Percentiles rank a stretch among this genome's conserved stretches.
phyloP scores from a whole-genome alignment of 441 rosid species.

The Lepidium campestre region DNA sequence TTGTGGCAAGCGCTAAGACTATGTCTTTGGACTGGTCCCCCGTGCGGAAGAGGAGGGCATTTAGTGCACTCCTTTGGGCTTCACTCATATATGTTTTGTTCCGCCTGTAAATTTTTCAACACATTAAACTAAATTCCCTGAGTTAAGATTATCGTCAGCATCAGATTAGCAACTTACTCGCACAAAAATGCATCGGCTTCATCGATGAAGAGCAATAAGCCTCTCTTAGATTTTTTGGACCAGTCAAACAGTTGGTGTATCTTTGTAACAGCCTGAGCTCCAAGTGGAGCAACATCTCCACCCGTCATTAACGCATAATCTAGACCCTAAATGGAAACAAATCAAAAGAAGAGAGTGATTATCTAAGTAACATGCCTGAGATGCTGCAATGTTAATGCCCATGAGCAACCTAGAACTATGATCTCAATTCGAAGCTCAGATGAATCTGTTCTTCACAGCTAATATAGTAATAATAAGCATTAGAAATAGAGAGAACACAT shows the following conservation, averaged over 20 bases:
- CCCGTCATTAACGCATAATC: slow-evolving; percentile 99
- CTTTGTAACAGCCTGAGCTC: slow-evolving; percentile 96
- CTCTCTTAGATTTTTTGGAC: slow-evolving; percentile 84
- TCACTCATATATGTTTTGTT: slow-evolving; percentile 97
- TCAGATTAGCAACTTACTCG: slow-evolving; percentile 60
- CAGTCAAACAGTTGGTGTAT: slow-evolving; percentile 95
- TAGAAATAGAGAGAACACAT: slow-evolving; percentile 24
- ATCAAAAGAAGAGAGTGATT: slow-evolving; percentile 3
- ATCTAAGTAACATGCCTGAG: background rate
- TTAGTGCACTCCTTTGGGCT: slow-evolving; percentile 93
- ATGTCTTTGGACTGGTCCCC: slow-evolving; percentile 95
- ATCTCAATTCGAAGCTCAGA: background rate
- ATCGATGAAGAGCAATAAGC: slow-evolving; percentile 80
- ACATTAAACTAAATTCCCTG: slow-evolving; percentile 14
- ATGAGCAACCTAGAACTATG: slow-evolving; percentile 3
- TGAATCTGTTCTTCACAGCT: background rate
- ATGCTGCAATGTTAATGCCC: background rate
- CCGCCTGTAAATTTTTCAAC: slow-evolving; percentile 53
- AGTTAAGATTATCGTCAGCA: background rate
- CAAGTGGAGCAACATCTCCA: slow-evolving; percentile 97
- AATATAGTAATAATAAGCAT: background rate
- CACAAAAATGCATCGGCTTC: slow-evolving; percentile 96
- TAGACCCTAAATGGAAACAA: slow-evolving; percentile 54
- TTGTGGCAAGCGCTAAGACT: slow-evolving; percentile 89
- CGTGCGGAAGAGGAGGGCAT: slow-evolving; percentile 86